A percentile compares a stretch with the other conserved stretches of the same genome.
Evolutionary conservation across 164 flowering plant genomes (phyloP).

Genomic region (Annona cherimola): DNA sequence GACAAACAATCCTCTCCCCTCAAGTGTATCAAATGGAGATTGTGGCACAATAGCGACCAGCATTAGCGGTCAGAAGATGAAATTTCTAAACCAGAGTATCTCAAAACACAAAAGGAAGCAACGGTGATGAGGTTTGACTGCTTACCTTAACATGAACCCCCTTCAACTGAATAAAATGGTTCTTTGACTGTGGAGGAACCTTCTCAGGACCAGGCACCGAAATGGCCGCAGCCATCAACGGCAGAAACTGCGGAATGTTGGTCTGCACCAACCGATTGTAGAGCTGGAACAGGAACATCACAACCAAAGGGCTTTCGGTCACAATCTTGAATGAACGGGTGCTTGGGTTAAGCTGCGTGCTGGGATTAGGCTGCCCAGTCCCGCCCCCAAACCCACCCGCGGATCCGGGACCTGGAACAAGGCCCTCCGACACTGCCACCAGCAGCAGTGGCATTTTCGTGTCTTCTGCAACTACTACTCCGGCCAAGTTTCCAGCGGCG

Average conservation of each 20-base stretch:
- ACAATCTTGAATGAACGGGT: conserved; percentile 88
- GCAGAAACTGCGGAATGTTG: conserved; percentile 84
- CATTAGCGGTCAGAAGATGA: too few relatives aligned
- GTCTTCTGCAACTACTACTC: conserved; percentile 15
- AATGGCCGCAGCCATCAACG: conserved; percentile 90
- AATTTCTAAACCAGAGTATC: too few relatives aligned
- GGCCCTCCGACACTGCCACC: conserved; percentile 6
- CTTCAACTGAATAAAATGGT: conserved; percentile 77
- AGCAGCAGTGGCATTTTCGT: conserved; percentile 69
- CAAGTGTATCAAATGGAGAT: not conserved
- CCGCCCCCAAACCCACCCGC: conserved; percentile 11
- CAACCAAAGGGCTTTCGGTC: conserved; percentile 94
- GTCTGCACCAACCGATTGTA: conserved; percentile 85
- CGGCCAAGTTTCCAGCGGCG: conserved; percentile 12
- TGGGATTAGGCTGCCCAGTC: conserved; percentile 74
- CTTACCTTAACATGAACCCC: conserved; percentile 96
- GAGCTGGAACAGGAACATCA: conserved; percentile 91
- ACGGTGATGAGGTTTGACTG: not conserved
- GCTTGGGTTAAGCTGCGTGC: conserved; percentile 74
- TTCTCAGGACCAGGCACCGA: conserved; percentile 94
- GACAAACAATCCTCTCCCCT: not conserved
- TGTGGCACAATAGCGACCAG: too few relatives aligned
- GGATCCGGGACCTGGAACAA: not conserved
- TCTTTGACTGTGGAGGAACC: conserved; percentile 71
- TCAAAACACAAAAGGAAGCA: not conserved